phyloP scores from a whole-genome alignment of 2,329 filamentous ascomycete genomes.

The Cladophialophora yegresii region DNA sequence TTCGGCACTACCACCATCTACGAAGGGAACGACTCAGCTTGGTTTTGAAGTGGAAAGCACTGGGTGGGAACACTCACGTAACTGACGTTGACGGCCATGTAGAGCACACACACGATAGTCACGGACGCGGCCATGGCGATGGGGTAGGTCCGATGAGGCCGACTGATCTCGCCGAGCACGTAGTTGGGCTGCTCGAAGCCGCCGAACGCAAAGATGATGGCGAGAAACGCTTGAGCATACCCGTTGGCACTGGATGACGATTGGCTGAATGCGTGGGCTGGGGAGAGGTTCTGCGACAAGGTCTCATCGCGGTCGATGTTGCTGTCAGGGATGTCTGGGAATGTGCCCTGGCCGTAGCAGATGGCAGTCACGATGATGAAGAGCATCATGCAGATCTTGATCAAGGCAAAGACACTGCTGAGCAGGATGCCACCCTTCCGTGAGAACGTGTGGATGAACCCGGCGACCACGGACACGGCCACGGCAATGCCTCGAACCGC shows the following conservation, averaged over 20 bases:
- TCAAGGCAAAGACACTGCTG: conserved; percentile 55
- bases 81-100: conserved; percentile 45
- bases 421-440: conserved; percentile 54
- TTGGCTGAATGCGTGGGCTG: conserved; percentile 34
- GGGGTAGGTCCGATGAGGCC: conserved; percentile 45
- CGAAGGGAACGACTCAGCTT: not conserved
- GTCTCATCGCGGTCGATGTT: conserved; percentile 27
- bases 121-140: conserved; percentile 43
- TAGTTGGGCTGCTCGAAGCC: conserved; percentile 53
- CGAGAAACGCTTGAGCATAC: conserved; percentile 39
- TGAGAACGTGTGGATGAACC: conserved; percentile 53
- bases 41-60: too few species aligned
- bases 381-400: conserved; percentile 54
- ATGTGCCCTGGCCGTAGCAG: conserved; percentile 35
- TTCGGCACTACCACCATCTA: conserved; percentile 29
- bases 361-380: conserved; percentile 48
- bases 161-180: conserved; percentile 45
- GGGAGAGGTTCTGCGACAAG: conserved; percentile 38
- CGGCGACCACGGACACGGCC: conserved; percentile 47
- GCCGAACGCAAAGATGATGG: conserved; percentile 41
- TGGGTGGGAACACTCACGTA: conserved; percentile 46
- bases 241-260: conserved; percentile 32
- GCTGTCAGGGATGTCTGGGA: conserved; percentile 24
- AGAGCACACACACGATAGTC: conserved; percentile 41
- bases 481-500: conserved; percentile 54